Conservation (phyloP, 1,284 basidiomycete species). For the Cutaneotrichosporon daszewskae region DNA sequence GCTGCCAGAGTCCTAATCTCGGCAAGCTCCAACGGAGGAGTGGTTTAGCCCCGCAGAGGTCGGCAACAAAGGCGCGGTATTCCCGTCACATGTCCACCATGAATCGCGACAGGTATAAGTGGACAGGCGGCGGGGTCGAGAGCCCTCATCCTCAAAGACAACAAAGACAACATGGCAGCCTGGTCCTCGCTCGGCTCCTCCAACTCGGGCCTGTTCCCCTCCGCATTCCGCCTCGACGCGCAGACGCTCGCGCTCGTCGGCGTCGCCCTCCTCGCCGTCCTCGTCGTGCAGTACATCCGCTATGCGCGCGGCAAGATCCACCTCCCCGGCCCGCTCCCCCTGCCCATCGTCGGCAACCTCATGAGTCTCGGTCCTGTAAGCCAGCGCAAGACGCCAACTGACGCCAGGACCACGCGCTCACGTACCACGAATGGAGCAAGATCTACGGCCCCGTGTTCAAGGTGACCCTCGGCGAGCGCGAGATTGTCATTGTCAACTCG, state of each 20-base stretch:
- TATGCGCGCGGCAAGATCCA: constrained; percentile 17
- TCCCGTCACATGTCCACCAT: no score
- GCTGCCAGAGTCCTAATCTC: no score
- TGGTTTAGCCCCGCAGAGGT: no score
- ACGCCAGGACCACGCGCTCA: constrained; percentile 11
- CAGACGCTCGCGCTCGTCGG: constrained; percentile 2
- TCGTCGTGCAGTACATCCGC: constrained; percentile 9
- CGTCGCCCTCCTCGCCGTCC: constrained; percentile 8
- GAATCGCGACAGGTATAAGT: no score
- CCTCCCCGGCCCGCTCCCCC: constrained; percentile 12
- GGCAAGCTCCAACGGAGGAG: no score
- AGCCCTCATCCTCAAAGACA: neutral
- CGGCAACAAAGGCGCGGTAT: no score
- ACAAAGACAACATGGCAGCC: neutral
- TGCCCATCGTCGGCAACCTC: constrained; percentile 17
- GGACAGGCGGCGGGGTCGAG: no score
- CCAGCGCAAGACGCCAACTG: neutral
- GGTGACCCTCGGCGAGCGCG: constrained; percentile 19
- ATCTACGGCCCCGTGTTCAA: constrained; percentile 20
- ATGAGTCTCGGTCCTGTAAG: constrained; percentile 8
- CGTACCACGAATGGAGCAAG: constrained; percentile 17
- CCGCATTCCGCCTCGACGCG: constrained; percentile 1
- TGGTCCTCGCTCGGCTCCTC: no score
- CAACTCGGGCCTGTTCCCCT: no score
- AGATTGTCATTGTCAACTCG: constrained; percentile 19